Conservation (phyloP, 164 flowering plant species). For the Buxus sempervirens region DNA sequence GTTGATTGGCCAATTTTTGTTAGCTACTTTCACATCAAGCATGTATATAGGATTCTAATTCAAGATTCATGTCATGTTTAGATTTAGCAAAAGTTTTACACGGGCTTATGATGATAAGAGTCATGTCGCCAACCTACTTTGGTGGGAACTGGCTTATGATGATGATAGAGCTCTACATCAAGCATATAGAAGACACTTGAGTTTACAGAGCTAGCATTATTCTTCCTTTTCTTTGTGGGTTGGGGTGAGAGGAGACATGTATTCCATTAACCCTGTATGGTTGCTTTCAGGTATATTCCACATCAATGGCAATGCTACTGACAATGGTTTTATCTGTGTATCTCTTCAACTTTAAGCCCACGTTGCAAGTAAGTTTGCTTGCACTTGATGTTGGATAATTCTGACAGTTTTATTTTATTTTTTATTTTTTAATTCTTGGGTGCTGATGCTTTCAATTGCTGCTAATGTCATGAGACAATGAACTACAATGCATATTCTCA, state of each 20-base stretch:
- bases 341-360: slow-evolving; percentile 80
- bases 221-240: no score
- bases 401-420: background rate
- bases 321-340: slow-evolving; percentile 77
- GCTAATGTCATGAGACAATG: background rate
- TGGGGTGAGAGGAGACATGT: no score
- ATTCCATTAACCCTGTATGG: no score
- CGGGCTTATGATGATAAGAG: no score
- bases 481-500: background rate
- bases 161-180: no score
- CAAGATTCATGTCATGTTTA: no score
- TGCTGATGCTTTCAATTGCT: background rate
- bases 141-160: no score
- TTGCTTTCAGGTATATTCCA: slow-evolving; percentile 72
- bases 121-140: no score
- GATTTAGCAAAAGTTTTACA: no score
- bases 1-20: background rate
- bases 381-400: background rate
- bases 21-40: background rate
- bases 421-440: background rate
- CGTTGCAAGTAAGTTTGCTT: slow-evolving; percentile 59
- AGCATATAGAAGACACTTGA: background rate
- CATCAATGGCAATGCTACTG: slow-evolving; percentile 97
- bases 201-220: no score
- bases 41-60: no score